Conservation (phyloP, 768 basidiomycete genomes). For the Rhodotorula toruloides region DNA sequence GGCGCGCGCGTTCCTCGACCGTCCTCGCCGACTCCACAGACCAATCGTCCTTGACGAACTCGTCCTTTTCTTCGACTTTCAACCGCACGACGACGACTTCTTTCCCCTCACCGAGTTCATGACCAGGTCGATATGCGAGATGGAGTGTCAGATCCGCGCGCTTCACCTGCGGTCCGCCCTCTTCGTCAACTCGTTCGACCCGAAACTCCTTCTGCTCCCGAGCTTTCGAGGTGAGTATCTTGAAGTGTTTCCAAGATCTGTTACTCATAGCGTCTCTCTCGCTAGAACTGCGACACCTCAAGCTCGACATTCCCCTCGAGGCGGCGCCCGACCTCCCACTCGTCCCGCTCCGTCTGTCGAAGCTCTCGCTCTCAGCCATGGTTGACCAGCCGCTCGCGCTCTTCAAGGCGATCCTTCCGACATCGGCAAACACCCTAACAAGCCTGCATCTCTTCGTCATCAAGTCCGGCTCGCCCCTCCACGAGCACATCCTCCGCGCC, state of each 20-base stretch:
- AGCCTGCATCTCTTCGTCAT: conserved; percentile 15
- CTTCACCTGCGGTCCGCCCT: conserved; percentile 19
- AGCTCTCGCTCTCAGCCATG: conserved; percentile 15
- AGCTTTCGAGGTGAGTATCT: conserved; percentile 3
- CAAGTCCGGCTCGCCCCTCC: background rate
- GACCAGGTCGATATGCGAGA: background rate
- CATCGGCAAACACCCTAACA: background rate
- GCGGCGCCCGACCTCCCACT: background rate
- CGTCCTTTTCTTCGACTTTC: conserved; percentile 27
- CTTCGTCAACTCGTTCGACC: conserved; percentile 16
- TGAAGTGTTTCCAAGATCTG: too few species aligned
- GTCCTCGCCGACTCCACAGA: background rate
- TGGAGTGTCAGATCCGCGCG: background rate
- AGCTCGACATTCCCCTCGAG: conserved; percentile 23
- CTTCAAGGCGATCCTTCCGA: background rate
- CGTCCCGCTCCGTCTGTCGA: background rate
- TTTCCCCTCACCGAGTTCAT: conserved; percentile 17
- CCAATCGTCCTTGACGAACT: conserved; percentile 18
- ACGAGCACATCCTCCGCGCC: conserved; percentile 13
- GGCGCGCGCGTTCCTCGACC: conserved; percentile 4
- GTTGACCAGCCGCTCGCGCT: conserved; percentile 10
- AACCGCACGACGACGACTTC: conserved; percentile 14
- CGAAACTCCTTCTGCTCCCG: conserved; percentile 3
- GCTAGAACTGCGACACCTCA: conserved; percentile 10
- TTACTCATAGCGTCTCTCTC: background rate